These are phyloP conservation scores for Borealophlyctis nickersoniae DNA, from an alignment of 192 early-diverging fungal genomes.

Conservation along the genomic window DNA sequence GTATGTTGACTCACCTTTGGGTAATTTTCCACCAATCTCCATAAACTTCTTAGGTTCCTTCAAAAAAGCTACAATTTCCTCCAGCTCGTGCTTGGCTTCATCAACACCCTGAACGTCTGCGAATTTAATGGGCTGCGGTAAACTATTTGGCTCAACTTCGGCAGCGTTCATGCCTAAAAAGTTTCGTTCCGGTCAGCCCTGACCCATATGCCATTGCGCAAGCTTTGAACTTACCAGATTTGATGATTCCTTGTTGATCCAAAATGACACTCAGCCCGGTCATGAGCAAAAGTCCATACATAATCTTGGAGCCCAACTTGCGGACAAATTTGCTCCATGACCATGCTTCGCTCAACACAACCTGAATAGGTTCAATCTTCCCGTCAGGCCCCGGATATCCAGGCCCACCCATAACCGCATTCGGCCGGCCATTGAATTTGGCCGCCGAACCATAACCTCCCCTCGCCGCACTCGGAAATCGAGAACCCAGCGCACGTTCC, in stretches of 20 bases:
- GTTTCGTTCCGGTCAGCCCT: constrained; percentile 2
- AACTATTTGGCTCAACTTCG: constrained; percentile 47
- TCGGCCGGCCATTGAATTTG: too few relatives aligned
- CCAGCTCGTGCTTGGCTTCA: constrained; percentile 95
- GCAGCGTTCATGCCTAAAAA: constrained; percentile 32
- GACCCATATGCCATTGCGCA: background rate
- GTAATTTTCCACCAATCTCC: constrained; percentile 89
- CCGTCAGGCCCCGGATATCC: background rate
- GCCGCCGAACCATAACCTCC: too few relatives aligned
- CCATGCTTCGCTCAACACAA: constrained; percentile 53
- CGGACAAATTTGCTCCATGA: constrained; percentile 53
- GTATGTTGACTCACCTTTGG: constrained; percentile 91
- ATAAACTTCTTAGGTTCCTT: constrained; percentile 89
- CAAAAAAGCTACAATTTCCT: constrained; percentile 94
- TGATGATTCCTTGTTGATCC: constrained; percentile 56
- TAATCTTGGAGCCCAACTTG: constrained; percentile 35
- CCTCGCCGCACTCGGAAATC: too few relatives aligned
- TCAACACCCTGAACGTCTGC: constrained; percentile 96
- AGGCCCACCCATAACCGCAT: background rate
- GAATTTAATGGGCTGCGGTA: constrained; percentile 71
- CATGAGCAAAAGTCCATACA: constrained; percentile 48
- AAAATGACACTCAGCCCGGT: constrained; percentile 52
- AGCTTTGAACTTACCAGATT: constrained; percentile 37
- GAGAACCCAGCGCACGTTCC: constrained; percentile 22
- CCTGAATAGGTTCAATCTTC: constrained; percentile 43